phyloP scores from a whole-genome alignment of 2,329 filamentous ascomycete genomes.

The Grosmannia clavigera region DNA sequence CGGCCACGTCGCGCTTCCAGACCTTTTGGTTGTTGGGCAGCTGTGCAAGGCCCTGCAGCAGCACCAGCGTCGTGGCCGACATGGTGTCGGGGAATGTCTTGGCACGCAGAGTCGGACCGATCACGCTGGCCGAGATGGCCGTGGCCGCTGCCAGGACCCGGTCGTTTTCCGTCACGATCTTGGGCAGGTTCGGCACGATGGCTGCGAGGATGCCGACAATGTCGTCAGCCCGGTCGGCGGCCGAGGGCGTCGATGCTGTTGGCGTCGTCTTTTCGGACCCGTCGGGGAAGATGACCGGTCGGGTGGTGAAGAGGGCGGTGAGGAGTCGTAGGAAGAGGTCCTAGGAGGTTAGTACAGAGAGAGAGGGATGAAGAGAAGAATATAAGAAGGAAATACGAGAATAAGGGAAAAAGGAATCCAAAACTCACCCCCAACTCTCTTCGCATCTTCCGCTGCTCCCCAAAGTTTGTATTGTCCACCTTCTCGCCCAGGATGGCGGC shows the following conservation, averaged over 20 bases:
- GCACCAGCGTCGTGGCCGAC: constrained; percentile 53
- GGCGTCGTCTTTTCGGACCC: neutral
- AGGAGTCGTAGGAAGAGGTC: constrained; percentile 81
- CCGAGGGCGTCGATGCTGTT: constrained; percentile 11
- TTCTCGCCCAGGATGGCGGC: constrained; percentile 84
- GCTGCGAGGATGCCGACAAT: constrained; percentile 67
- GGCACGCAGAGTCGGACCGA: constrained; percentile 70
- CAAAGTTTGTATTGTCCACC: constrained; percentile 95
- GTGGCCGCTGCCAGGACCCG: constrained; percentile 66
- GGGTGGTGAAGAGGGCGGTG: constrained; percentile 86
- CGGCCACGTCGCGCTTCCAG: constrained; percentile 85
- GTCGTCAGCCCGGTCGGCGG: constrained; percentile 51
- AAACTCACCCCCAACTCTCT: constrained; percentile 68
- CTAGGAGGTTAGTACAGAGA: constrained; percentile 17
- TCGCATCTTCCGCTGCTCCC: constrained; percentile 85
- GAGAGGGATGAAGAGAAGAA: neutral
- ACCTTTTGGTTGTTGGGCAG: constrained; percentile 71
- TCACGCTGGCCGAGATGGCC: constrained; percentile 71
- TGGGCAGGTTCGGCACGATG: constrained; percentile 68
- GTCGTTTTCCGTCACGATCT: constrained; percentile 76
- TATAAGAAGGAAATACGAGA: neutral
- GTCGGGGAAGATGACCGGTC: constrained; percentile 62
- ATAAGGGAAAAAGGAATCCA: neutral
- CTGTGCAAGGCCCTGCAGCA: constrained; percentile 66
- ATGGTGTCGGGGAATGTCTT: constrained; percentile 82